Evolutionary conservation across 495 filamentous ascomycete species (phyloP).

Genomic region (Podospora anserina): DNA sequence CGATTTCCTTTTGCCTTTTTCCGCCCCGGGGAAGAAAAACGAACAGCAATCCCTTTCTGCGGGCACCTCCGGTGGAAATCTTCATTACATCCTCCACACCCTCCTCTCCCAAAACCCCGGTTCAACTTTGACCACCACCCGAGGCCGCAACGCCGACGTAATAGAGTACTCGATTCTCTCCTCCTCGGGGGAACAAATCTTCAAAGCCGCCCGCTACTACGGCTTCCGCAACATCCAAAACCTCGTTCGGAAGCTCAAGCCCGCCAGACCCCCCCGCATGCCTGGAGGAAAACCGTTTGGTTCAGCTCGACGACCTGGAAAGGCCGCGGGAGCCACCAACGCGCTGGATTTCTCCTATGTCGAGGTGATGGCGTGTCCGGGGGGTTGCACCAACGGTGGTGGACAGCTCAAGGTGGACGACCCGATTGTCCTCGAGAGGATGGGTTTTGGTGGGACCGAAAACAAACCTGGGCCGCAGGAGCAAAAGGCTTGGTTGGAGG

Average conservation of each 20-base stretch:
- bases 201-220: constrained; percentile 87
- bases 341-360: constrained; percentile 75
- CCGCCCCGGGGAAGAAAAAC: constrained; percentile 10
- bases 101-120: constrained; percentile 66
- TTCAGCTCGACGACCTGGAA: constrained; percentile 46
- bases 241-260: constrained; percentile 83
- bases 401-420: constrained; percentile 92
- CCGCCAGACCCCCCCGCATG: constrained; percentile 67
- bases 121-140: constrained; percentile 61
- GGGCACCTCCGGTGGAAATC: constrained; percentile 86
- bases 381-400: constrained; percentile 95
- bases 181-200: constrained; percentile 51
- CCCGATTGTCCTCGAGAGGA: constrained; percentile 49
- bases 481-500: constrained; percentile 80
- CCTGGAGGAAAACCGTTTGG: constrained; percentile 62
- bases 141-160: constrained; percentile 87
- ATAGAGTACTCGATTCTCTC: constrained; percentile 70
- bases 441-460: constrained; percentile 32
- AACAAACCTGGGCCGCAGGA: constrained; percentile 61
- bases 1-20: constrained; percentile 63
- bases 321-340: constrained; percentile 26
- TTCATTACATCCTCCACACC: constrained; percentile 72
- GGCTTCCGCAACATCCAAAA: constrained; percentile 99
- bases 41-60: constrained; percentile 34
- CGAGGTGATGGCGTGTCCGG: constrained; percentile 98